phyloP scores from a whole-genome alignment of 176 grass and related monocot species.

The Aegilops bicornis region DNA sequence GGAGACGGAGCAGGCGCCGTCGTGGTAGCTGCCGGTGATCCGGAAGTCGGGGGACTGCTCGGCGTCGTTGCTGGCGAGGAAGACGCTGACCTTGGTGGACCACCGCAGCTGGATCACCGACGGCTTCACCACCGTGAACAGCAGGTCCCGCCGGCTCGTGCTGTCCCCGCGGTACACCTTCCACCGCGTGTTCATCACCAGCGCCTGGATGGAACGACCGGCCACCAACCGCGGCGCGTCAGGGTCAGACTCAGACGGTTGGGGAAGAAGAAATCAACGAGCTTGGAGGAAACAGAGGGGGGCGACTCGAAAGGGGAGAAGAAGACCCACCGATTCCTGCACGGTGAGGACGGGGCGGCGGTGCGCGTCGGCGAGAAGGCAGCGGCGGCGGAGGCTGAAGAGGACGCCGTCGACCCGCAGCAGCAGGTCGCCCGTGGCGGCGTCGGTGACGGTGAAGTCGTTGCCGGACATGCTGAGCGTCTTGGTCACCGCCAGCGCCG shows the following conservation, averaged over 20 bases:
- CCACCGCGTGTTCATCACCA: conserved; percentile 52
- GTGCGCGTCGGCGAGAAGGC: conserved; percentile 37
- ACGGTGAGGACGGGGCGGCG: conserved; percentile 38
- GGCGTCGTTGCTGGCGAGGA: conserved; percentile 56
- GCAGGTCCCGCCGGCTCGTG: conserved; percentile 41
- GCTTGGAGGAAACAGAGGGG: neutral
- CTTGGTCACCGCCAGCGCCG: conserved; percentile 23
- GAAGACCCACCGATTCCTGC: conserved; percentile 19
- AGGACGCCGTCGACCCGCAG: conserved; percentile 31
- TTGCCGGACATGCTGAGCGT: conserved; percentile 31
- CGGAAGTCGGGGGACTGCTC: conserved; percentile 57
- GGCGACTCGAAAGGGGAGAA: neutral
- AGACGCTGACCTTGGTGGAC: conserved; percentile 47
- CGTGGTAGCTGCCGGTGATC: conserved; percentile 61
- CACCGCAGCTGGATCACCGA: conserved; percentile 49
- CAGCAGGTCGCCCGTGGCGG: conserved; percentile 26
- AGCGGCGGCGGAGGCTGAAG: conserved; percentile 33
- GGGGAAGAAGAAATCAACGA: neutral
- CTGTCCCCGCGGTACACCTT: conserved; percentile 55
- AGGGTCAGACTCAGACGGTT: neutral
- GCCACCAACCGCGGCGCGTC: neutral
- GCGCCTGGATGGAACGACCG: conserved; percentile 6
- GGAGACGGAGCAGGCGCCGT: conserved; percentile 47
- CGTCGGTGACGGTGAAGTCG: conserved; percentile 29
- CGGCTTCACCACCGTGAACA: conserved; percentile 59